Evolutionary conservation across 2,329 filamentous ascomycete species (phyloP), one percentile per base, ranked within the genome.

Genomic region (Trichoderma atroviride): DNA sequence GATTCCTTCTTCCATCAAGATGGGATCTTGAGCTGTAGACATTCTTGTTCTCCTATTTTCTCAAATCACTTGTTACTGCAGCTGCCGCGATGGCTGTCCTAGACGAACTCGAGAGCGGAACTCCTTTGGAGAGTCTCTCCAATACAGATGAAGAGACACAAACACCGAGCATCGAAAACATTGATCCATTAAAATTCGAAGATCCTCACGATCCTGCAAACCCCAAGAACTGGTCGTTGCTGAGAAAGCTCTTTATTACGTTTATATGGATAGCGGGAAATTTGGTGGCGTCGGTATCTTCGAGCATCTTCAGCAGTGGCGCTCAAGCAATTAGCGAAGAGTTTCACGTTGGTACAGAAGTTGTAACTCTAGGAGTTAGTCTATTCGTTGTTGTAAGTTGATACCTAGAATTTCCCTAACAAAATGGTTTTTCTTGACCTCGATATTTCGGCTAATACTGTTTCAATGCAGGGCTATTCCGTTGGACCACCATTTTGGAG

Each of bases 401-500:
- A 47, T 1, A 5, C n/a, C 22, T 31, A 59, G 3, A 1, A 11
- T 7, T n/a, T 9, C 16, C 7, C 6, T 43, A 4, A 4, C 5
- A 9, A 43, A 10, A 3, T 1, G 5, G 1, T 19, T 19, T 43
- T 1, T n/a, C 14, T 24, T 10, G 2, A 14, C 24, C 13, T 2
- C 13, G n/a, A 16, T 9, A 19, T 24, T 47, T 47, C 0, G 9
- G 16, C 58, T 68, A 5, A 58, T 27, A 7, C 4, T 0, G 33
- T 19, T 31, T 6, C 24, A 13, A 43, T 16, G 4, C 16, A 68
- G 66, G 66, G 66, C 47, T 68, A 68, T 16, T 55, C 66, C 13
- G 77, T 89, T 27, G 88, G 88, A 0, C 88, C 88, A 0, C 77
- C 89, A 5, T 79, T 88, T 59, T 76, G 89, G 3, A 85, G 86